Base-by-base conservation (phyloP, 306 rosid species). In the Comarum palustre region DNA sequence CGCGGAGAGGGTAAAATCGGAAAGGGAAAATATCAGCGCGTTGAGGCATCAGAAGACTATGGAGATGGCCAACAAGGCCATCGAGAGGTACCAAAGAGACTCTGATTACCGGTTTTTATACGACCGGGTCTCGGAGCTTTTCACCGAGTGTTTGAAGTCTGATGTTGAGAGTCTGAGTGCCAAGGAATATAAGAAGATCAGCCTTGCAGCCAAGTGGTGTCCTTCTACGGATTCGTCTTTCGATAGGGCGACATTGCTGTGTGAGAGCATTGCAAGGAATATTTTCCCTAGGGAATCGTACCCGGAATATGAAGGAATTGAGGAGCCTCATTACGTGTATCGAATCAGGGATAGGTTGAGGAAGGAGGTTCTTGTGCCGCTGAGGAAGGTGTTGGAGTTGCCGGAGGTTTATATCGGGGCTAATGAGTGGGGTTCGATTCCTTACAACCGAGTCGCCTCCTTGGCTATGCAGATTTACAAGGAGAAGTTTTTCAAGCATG, bases 121-220 rank as follows among this genome's bases (percentile, higher is more conserved):
- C 15, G 86, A 88, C 51, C 67, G 75, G 8, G 43, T 88, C 31
- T 79, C 93, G 8, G 85, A 88, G 17, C 63, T 79, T 15, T 90
- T 90, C n/a, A 86, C 87, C 0, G 78, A 80, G 36, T 82, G 84
- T 32, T 66, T 90, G 79, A 83, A 75, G 74, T 19, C 75, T 1
- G 93, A 90, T 78, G n/a, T 83, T 0, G 80, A 81, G 61, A 72
- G 61, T 63, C 39, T 90, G 54, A 81, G 61, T 3, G 41, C 79
- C 0, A 76, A 84, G 22, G 38, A 71, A 6, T 10, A 29, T 0
- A 50, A 32, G 5, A 82, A 80, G 58, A 75, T 89, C 57, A 86
- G 88, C 64, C 84, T 90, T 27, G 89, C 96, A 17, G 87, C 90
- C 0, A 87, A 87, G 19, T 90, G 92, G 96, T 90, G 96, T 20